Evolutionary conservation across 164 flowering plant genomes (phyloP).

Genomic region (Annona squamosa): DNA sequence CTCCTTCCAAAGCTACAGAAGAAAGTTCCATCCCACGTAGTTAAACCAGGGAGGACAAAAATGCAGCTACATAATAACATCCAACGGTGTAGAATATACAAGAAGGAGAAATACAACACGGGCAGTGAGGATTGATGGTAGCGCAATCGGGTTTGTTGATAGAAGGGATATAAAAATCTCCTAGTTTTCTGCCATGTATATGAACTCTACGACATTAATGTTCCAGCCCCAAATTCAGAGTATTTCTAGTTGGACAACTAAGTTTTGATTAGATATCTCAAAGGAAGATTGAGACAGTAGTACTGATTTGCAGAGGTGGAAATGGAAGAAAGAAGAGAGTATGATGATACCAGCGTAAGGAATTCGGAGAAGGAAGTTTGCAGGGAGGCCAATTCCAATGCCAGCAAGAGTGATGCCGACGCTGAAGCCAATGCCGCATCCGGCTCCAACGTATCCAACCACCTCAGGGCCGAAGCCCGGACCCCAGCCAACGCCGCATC

Average conservation of each 20-base stretch:
- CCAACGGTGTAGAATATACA: background rate
- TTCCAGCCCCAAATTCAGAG: no score
- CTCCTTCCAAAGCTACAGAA: constrained; percentile 32
- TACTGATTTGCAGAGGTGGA: background rate
- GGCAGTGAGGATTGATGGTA: background rate
- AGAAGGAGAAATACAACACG: no score
- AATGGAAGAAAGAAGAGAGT: background rate
- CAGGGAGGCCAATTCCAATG: constrained; percentile 89
- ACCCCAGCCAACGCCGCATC: constrained; percentile 98
- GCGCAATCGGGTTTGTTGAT: background rate
- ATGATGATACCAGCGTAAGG: constrained; percentile 57
- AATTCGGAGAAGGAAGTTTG: constrained; percentile 38
- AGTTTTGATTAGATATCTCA: background rate
- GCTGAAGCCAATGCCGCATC: constrained; percentile 87
- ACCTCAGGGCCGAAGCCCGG: constrained; percentile 98
- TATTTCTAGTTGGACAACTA: background rate
- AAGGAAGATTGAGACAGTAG: background rate
- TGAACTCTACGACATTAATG: background rate
- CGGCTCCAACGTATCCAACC: constrained; percentile 91
- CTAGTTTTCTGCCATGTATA: background rate
- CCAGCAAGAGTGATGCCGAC: constrained; percentile 86
- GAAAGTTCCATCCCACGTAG: background rate
- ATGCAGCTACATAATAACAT: background rate
- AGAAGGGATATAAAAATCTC: background rate
- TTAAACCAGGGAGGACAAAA: background rate